A percentile compares a stretch with the other conserved stretches of the same genome.
phyloP scores from a whole-genome alignment of 768 basidiomycete genomes.

The Rhodocollybia butyracea region DNA sequence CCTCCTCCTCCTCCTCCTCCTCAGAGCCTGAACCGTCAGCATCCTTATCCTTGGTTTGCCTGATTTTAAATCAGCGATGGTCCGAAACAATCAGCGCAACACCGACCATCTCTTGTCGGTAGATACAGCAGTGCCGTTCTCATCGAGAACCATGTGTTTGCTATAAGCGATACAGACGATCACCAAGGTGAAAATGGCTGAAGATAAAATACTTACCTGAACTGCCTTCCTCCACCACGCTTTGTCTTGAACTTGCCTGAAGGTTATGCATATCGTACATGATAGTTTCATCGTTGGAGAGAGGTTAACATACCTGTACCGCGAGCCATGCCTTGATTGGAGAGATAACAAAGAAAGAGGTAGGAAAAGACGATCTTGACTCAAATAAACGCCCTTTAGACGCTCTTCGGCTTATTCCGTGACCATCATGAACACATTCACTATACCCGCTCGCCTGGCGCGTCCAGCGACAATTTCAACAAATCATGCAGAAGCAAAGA shows the following conservation, averaged over 20 bases:
- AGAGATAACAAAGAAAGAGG: not conserved
- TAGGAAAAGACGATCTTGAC: not conserved
- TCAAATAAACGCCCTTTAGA: not conserved
- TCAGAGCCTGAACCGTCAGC: constrained; percentile 44
- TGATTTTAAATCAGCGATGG: no score
- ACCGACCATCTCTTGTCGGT: constrained; percentile 44
- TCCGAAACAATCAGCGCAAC: constrained; percentile 13
- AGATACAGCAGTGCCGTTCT: constrained; percentile 51
- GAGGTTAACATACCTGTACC: constrained; percentile 37
- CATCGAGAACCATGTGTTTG: constrained; percentile 57
- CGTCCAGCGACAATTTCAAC: constrained; percentile 60
- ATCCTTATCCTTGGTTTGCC: no score
- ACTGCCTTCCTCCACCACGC: constrained; percentile 85
- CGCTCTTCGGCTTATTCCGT: constrained; percentile 8
- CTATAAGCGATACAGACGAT: constrained; percentile 29
- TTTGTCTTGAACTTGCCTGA: constrained; percentile 81
- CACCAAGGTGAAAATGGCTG: not conserved
- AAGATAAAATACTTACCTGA: constrained; percentile 46
- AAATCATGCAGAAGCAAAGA: constrained; percentile 56
- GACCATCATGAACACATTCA: constrained; percentile 35
- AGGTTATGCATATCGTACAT: not conserved
- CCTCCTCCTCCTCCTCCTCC: constrained; percentile 36
- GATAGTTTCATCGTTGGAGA: not conserved
- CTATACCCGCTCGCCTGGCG: constrained; percentile 89
- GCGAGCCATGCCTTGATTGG: constrained; percentile 39